A percentile compares a stretch with the other conserved stretches of the same genome.
Conservation (phyloP, 2,329 filamentous ascomycete species). For the Colletotrichum sp. region DNA sequence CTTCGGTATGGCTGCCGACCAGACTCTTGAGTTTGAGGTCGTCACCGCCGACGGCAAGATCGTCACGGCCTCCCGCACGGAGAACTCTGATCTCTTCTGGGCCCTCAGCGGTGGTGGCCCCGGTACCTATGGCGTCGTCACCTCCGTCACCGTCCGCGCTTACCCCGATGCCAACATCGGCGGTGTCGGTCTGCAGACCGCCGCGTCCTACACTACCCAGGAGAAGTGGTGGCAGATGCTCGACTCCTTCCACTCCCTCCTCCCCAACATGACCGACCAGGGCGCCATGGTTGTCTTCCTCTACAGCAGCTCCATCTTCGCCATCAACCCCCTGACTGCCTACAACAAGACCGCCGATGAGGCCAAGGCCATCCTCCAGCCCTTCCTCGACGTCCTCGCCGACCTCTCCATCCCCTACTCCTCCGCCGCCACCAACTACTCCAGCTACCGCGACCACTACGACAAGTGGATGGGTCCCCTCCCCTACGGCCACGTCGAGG, state of each 20-base stretch:
- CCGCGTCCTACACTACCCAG: constrained; percentile 20
- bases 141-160: constrained; percentile 58
- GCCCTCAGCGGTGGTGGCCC: constrained; percentile 65
- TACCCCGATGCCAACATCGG: constrained; percentile 48
- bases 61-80: constrained; percentile 49
- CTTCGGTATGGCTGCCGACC: constrained; percentile 66
- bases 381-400: constrained; percentile 47
- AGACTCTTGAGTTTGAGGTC: constrained; percentile 61
- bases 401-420: constrained; percentile 34
- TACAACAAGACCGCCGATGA: constrained; percentile 49
- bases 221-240: constrained; percentile 56
- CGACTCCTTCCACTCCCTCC: constrained; percentile 41
- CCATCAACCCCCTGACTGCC: constrained; percentile 50
- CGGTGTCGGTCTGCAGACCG: constrained; percentile 44
- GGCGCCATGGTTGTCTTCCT: constrained; percentile 56
- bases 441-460: constrained; percentile 47
- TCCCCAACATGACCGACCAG: constrained; percentile 53
- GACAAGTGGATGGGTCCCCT: constrained; percentile 45
- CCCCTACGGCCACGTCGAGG: constrained; percentile 51
- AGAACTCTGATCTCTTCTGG: constrained; percentile 67
- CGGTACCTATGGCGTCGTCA: constrained; percentile 63
- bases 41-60: constrained; percentile 55
- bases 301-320: constrained; percentile 52
- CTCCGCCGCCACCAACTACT: constrained; percentile 24
- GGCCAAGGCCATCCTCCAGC: constrained; percentile 48